Evolutionary conservation across 2,329 filamentous ascomycete genomes (phyloP), one percentile per base, ranked within the genome.

Genomic region (Monilinia aucupariae): DNA sequence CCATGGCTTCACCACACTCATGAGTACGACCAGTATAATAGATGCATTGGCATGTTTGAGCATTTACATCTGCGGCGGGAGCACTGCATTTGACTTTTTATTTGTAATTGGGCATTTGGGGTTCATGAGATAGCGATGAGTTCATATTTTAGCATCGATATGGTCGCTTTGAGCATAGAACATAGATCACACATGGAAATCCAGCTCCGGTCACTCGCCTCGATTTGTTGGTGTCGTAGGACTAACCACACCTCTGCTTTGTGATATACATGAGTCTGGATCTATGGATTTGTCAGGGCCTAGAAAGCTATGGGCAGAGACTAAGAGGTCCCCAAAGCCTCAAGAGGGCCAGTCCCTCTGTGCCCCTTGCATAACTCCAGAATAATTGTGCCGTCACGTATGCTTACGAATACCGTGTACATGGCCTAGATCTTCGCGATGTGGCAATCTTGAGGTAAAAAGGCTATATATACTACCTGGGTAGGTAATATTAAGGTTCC

Each of bases 211-310:
- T 4, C 22, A 15, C 8, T 41, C 17, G 27, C 10, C 48, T 52
- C 25, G 27, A n/a, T 27, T 39, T 22, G 25, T 30, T 32, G 25
- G 47, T 32, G 22, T 52, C 17, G 58, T 50, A 43, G 47, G 25
- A 20, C 41, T 22, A 39, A 43, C 39, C 13, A 13, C 37, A 3
- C 15, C 22, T 60, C 37, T 60, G 58, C 47, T 60, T 51, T 60
- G 58, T 60, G 58, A 60, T 60, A 30, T n/a, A 39, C 15, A 43
- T 17, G 37, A 52, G 47, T 43, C 58, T 60, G 32, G 47, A 60
- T 32, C 22, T 39, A 22, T 43, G n/a, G 41, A 52, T 37, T 49
- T 39, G 32, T 51, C 39, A 41, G 7, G 34, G 34, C 47, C 30
- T 39, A 52, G 45, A 22, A 59, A 60, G 27, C 32, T 4, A 32